A percentile compares a stretch with the other conserved stretches of the same genome.
Conservation (phyloP, 2,329 filamentous ascomycete species). For the Fusarium tupiense region DNA sequence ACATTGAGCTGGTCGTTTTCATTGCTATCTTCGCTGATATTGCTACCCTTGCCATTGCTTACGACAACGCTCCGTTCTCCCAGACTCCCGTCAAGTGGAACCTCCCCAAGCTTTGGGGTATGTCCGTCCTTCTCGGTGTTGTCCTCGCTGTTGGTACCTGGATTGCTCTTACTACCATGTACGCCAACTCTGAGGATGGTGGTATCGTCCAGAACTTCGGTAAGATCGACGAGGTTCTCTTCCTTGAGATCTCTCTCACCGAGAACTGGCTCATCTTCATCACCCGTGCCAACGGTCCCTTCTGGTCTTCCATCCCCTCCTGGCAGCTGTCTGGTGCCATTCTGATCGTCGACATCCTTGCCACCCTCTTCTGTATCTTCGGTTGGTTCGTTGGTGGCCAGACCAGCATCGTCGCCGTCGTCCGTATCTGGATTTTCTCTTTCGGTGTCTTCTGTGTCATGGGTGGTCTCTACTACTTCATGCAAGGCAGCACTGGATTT, state of each 20-base stretch:
- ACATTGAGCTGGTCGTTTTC: conserved; percentile 90
- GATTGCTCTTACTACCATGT: conserved; percentile 90
- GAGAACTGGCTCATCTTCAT: conserved; percentile 99
- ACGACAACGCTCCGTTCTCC: conserved; percentile 90
- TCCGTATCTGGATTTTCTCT: conserved; percentile 91
- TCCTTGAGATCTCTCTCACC: conserved; percentile 89
- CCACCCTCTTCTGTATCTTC: conserved; percentile 86
- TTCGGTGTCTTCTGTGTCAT: conserved; percentile 89
- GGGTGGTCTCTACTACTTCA: conserved; percentile 77
- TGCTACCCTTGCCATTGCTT: conserved; percentile 90
- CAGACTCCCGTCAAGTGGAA: conserved; percentile 94
- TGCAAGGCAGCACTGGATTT: conserved; percentile 83
- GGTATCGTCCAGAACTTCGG: conserved; percentile 93
- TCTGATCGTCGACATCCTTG: conserved; percentile 81
- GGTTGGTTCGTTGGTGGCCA: conserved; percentile 79
- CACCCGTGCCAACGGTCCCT: conserved; percentile 90
- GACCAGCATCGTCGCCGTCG: conserved; percentile 83
- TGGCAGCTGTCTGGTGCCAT: conserved; percentile 86
- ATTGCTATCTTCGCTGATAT: conserved; percentile 95
- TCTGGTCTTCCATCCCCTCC: conserved; percentile 90
- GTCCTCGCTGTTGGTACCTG: conserved; percentile 86
- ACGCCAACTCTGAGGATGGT: conserved; percentile 71
- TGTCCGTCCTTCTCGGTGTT: conserved; percentile 84
- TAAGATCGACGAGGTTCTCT: conserved; percentile 82
- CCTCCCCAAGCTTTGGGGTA: conserved; percentile 91